These are phyloP conservation scores for Macrocybe gigantea DNA, from an alignment of 768 basidiomycete genomes.

Conservation along the genomic window DNA sequence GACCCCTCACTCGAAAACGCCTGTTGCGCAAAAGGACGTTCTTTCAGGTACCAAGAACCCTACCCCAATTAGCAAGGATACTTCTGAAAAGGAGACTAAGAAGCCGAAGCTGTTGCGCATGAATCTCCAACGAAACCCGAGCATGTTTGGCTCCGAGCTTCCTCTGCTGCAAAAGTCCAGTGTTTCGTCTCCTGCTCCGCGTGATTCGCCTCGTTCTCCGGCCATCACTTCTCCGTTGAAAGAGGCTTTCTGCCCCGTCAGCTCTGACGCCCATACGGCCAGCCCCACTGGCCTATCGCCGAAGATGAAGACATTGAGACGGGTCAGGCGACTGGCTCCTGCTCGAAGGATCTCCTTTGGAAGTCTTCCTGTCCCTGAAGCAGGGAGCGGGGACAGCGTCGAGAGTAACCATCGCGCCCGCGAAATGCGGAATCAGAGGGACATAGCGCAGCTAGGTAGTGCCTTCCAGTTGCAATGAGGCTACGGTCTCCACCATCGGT, in stretches of 20 bases:
- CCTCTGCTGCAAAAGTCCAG: constrained; percentile 30
- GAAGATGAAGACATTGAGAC: constrained; percentile 40
- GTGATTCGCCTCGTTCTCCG: constrained; percentile 9
- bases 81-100: constrained; percentile 2
- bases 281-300: constrained; percentile 12
- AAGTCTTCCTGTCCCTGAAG: constrained; percentile 35
- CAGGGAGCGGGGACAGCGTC: constrained; percentile 28
- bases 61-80: not conserved
- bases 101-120: constrained; percentile 28
- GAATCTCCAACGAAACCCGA: constrained; percentile 55
- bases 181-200: constrained; percentile 6
- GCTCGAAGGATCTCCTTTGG: constrained; percentile 67
- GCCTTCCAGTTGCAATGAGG: constrained; percentile 62
- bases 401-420: constrained; percentile 16
- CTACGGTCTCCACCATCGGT: too few relatives aligned
- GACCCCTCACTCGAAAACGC: constrained; percentile 12
- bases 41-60: constrained; percentile 1
- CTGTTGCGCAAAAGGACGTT: not conserved
- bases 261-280: constrained; percentile 8
- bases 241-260: not conserved
- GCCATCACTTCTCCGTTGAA: constrained; percentile 5
- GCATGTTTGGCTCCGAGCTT: constrained; percentile 63
- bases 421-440: constrained; percentile 9
- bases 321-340: constrained; percentile 40
- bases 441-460: constrained; percentile 45